Evolutionary conservation across 2,329 filamentous ascomycete species (phyloP).

Genomic region (Thelonectria discophora): DNA sequence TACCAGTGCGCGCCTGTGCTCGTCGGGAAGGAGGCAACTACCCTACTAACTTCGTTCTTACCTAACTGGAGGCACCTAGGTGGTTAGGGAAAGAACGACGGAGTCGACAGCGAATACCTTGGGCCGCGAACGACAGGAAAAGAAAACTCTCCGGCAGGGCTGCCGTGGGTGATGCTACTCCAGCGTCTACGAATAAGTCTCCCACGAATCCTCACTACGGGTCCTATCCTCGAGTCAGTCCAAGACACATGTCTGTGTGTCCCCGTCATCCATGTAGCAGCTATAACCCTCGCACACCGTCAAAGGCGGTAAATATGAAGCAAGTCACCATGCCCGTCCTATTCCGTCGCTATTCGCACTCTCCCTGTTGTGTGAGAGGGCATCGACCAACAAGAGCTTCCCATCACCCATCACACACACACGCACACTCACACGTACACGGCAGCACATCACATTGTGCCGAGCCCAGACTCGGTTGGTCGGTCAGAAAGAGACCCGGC

Average conservation of each 20-base stretch:
- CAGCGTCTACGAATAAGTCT: too few species aligned
- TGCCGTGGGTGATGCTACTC: background rate
- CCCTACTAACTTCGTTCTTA: too few species aligned
- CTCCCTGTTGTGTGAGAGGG: background rate
- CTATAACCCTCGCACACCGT: too few species aligned
- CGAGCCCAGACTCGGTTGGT: background rate
- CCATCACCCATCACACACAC: background rate
- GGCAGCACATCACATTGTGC: background rate
- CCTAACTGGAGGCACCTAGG: too few species aligned
- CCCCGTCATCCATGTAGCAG: background rate
- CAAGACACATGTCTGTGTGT: background rate
- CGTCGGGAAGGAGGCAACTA: background rate
- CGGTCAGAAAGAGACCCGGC: background rate
- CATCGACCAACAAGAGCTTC: too few species aligned
- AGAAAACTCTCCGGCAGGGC: conserved; percentile 2
- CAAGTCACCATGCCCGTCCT: conserved; percentile 4
- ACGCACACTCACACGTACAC: too few species aligned
- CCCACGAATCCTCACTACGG: background rate
- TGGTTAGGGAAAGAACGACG: background rate
- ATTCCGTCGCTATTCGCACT: background rate
- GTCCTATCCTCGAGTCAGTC: background rate
- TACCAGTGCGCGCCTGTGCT: conserved; percentile 6
- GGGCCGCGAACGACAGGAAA: background rate
- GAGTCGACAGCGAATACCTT: background rate
- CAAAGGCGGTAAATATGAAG: background rate